Base-by-base conservation (phyloP, 257 asterid genomes). In the Coffea canephora region DNA sequence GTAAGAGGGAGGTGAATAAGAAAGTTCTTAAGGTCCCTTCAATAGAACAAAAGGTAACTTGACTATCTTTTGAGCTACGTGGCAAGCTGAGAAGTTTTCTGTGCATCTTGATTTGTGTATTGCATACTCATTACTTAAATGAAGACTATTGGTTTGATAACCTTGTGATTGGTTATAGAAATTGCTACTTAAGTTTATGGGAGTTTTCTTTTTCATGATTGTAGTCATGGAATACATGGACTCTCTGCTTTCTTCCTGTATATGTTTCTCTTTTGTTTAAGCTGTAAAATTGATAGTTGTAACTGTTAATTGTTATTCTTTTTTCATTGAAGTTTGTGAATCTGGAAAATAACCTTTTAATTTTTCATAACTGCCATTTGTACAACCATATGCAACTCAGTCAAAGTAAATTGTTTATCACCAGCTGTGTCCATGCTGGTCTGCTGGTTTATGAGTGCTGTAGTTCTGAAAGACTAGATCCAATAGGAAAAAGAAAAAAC, bases 1-100 rank as follows among this genome's bases (percentile, higher is more conserved):
- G 98, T 78, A 94, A 94, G 95, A 86, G 99, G 89, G 99, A 84
- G 86, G 98, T 96, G 82, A 96, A 96, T 87, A 96, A 94, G 87
- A 96, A 92, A 76, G 99, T 96, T 84, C 96, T 94, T 36, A 94
- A 94, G 86, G 97, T 94, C 84, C 98, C 99, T 79, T 88, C 97
- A 1, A 79, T 92, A 80, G 99, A 96, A 81, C 98, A 90, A 82
- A 96, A 96, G 95, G 98, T 91, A 84, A 83, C 75, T 31, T 62
- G n/a, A 72, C 46, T 57, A 78, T 70, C n/a, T 76, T 79, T 62
- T 1, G 25, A 1, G 19, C 16, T 71, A 54, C 7, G 1, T 7
- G 15, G 34, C 16, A 19, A 13, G 21, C 72, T 68, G 59, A 46
- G 39, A 48, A 10, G 41, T 46, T 72, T 71, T 46, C 23, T 71